Percentiles rank a stretch among this genome's conserved stretches.
These are phyloP conservation scores for Camellia sinensis DNA, from an alignment of 148 eudicot genomes.

Conservation along the genomic window DNA sequence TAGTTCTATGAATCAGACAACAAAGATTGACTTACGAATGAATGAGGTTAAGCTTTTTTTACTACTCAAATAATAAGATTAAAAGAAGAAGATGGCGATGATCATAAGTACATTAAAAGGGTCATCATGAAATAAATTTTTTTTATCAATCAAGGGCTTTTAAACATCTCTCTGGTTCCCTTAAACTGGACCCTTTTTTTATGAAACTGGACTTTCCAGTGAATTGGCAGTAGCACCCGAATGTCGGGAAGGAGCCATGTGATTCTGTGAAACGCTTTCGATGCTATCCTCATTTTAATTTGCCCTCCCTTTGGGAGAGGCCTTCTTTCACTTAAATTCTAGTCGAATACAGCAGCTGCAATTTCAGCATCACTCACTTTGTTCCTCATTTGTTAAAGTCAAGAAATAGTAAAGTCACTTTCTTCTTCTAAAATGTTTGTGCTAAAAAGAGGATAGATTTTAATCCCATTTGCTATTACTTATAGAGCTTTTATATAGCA, in stretches of 20 bases:
- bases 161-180: too few relatives aligned
- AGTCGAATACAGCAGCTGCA: neutral
- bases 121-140: too few relatives aligned
- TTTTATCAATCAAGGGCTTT: too few relatives aligned
- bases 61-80: too few relatives aligned
- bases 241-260: neutral
- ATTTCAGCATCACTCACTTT: neutral
- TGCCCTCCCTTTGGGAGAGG: constrained; percentile 1
- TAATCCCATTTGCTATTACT: neutral
- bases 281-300: neutral
- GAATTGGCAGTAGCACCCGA: too few relatives aligned
- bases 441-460: neutral
- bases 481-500: neutral
- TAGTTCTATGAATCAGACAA: too few relatives aligned
- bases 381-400: neutral
- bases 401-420: neutral
- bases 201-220: too few relatives aligned
- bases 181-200: too few relatives aligned
- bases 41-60: too few relatives aligned
- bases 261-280: neutral
- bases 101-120: neutral
- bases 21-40: too few relatives aligned
- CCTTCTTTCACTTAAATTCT: neutral
- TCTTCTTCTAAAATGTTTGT: neutral
- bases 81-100: too few relatives aligned